These are phyloP conservation scores for Bathelium albidoporum DNA, from an alignment of 495 filamentous ascomycete genomes.

Conservation along the genomic window DNA sequence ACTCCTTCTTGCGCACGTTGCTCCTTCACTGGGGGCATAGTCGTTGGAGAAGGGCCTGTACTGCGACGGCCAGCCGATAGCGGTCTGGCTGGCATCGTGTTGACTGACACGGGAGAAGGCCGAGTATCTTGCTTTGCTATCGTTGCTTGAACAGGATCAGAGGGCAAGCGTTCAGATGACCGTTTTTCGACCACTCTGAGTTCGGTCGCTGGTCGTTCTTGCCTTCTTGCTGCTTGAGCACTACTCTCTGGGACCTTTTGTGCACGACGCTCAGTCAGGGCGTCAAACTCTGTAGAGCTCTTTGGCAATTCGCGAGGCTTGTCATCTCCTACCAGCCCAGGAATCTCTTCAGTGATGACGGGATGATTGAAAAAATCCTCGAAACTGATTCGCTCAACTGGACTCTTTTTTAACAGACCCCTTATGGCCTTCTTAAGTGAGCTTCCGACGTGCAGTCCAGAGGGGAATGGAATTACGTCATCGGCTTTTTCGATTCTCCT, in stretches of 20 bases:
- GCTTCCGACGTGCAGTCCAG: conserved; percentile 57
- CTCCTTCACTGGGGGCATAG: conserved; percentile 5
- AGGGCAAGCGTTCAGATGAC: not conserved
- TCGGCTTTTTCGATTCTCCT: conserved; percentile 80
- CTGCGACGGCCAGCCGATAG: not conserved
- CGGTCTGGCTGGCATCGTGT: not conserved
- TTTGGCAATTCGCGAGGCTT: conserved; percentile 32
- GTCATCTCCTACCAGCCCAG: conserved; percentile 72
- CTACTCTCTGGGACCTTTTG: not conserved
- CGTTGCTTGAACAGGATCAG: not conserved
- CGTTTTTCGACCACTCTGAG: not conserved
- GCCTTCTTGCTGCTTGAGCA: not conserved
- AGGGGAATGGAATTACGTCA: conserved; percentile 72
- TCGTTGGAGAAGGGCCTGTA: not conserved
- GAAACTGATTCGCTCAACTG: conserved; percentile 74
- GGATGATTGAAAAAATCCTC: conserved; percentile 65
- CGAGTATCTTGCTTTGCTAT: not conserved
- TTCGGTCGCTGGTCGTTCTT: not conserved
- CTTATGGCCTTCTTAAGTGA: conserved; percentile 77
- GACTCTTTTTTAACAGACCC: conserved; percentile 69
- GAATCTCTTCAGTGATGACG: conserved; percentile 70
- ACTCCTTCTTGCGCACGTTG: conserved; percentile 11
- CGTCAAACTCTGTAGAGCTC: not conserved
- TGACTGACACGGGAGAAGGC: not conserved
- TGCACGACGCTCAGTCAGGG: not conserved